Evolutionary conservation across 163 green algal species (phyloP).

Genomic region (Chlamydomonas reinhardtii): DNA sequence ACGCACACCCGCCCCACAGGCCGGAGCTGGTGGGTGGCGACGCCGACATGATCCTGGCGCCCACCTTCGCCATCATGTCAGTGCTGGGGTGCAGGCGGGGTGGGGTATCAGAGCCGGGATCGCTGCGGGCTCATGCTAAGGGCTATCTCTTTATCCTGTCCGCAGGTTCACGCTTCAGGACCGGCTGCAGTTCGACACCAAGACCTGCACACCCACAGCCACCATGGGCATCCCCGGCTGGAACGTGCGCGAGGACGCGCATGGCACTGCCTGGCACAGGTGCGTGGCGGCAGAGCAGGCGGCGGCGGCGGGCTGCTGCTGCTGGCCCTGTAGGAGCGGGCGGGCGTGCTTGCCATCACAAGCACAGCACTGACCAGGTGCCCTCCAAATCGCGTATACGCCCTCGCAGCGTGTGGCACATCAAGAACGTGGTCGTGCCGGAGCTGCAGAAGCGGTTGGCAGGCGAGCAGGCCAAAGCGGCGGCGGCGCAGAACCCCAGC

Average conservation of each 20-base stretch:
- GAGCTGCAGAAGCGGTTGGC: neutral
- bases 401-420: neutral
- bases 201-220: neutral
- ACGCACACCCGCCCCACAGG: neutral
- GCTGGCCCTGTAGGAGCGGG: too few relatives aligned
- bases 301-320: too few relatives aligned
- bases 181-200: neutral
- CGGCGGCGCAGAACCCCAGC: neutral
- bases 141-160: too few relatives aligned
- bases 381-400: too few relatives aligned
- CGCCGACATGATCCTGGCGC: neutral
- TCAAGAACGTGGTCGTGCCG: neutral
- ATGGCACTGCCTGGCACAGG: neutral
- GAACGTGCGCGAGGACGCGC: neutral
- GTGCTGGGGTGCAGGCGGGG: too few relatives aligned
- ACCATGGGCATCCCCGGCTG: neutral
- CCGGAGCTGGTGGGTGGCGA: neutral
- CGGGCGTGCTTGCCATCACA: too few relatives aligned
- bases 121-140: too few relatives aligned
- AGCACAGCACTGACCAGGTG: too few relatives aligned
- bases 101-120: too few relatives aligned
- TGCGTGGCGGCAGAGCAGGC: too few relatives aligned
- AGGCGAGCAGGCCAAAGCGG: neutral
- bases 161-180: neutral
- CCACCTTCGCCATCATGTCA: neutral